Percentiles rank a stretch among this genome's conserved stretches.
Evolutionary conservation across 2,329 filamentous ascomycete species (phyloP).

Genomic region (Trichoderma guizhouense): DNA sequence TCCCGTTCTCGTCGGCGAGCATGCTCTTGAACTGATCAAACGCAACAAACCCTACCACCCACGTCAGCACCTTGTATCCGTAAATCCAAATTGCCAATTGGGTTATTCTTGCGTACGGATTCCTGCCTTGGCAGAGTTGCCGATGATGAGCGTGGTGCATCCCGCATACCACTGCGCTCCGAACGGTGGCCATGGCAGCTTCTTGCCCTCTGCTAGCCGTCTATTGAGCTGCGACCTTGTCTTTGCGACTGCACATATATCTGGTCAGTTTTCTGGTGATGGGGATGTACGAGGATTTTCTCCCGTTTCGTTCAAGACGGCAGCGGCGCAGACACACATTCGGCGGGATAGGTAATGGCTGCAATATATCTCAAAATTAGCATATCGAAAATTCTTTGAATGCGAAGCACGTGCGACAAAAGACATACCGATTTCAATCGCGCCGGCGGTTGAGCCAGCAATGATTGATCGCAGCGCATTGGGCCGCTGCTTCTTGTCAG

Average conservation of each 20-base stretch:
- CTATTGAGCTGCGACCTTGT: conserved; percentile 91
- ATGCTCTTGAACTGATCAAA: conserved; percentile 92
- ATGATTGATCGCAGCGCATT: conserved; percentile 85
- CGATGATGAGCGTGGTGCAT: conserved; percentile 93
- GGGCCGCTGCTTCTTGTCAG: conserved; percentile 50
- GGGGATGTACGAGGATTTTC: not conserved
- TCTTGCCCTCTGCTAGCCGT: conserved; percentile 73
- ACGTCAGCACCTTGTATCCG: not conserved
- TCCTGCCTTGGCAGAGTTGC: conserved; percentile 93
- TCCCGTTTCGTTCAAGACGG: not conserved
- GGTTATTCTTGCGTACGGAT: conserved; percentile 62
- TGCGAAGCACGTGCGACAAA: conserved; percentile 1
- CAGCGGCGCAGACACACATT: conserved; percentile 58
- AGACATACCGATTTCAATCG: conserved; percentile 79
- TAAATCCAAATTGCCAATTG: not conserved
- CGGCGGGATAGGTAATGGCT: conserved; percentile 89
- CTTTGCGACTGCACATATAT: conserved; percentile 68
- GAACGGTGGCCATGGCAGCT: conserved; percentile 92
- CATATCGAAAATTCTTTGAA: not conserved
- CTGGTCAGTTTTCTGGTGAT: conserved; percentile 3
- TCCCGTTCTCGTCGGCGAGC: conserved; percentile 78
- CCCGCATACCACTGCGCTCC: conserved; percentile 95
- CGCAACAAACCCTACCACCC: conserved; percentile 65
- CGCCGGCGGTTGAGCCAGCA: conserved; percentile 89
- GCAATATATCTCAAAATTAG: not conserved